Percentiles rank a stretch among this genome's conserved stretches.
These are phyloP conservation scores for Cercophora newfieldiana DNA, from an alignment of 495 filamentous ascomycete genomes.

Conservation along the genomic window DNA sequence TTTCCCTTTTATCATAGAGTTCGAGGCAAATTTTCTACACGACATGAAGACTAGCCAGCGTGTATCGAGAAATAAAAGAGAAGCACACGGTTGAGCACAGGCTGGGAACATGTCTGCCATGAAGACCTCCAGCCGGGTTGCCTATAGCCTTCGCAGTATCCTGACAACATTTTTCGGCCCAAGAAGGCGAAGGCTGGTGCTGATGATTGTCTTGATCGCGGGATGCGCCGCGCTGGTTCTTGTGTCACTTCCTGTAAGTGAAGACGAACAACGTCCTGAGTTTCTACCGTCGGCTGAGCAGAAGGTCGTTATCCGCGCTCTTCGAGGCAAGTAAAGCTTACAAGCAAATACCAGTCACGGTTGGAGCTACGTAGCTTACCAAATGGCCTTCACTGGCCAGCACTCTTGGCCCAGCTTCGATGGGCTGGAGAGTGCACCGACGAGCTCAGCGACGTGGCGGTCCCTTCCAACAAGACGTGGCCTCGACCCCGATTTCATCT, in stretches of 20 bases:
- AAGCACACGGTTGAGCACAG: background rate
- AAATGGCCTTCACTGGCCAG: background rate
- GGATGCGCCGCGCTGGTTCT: background rate
- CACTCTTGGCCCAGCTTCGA: background rate
- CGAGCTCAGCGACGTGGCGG: slow-evolving; percentile 5
- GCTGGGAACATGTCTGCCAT: too few relatives aligned
- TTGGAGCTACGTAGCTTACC: background rate
- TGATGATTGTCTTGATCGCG: background rate
- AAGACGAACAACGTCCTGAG: background rate
- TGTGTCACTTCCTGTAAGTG: background rate
- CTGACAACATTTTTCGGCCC: background rate
- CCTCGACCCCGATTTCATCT: slow-evolving; percentile 15
- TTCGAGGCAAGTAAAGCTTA: background rate
- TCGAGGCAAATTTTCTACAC: background rate
- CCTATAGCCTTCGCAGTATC: background rate
- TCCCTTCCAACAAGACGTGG: slow-evolving; percentile 16
- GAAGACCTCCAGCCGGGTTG: too few relatives aligned
- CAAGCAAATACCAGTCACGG: background rate
- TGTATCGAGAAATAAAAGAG: background rate
- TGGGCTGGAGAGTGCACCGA: background rate
- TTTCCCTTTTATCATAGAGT: background rate
- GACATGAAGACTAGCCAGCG: background rate
- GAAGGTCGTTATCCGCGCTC: background rate
- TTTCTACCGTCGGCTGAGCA: background rate
- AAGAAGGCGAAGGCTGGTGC: background rate